A percentile compares a stretch with the other conserved stretches of the same genome.
These are phyloP conservation scores for Trichoderma oligosporum DNA, from an alignment of 2,329 filamentous ascomycete genomes.

Conservation along the genomic window DNA sequence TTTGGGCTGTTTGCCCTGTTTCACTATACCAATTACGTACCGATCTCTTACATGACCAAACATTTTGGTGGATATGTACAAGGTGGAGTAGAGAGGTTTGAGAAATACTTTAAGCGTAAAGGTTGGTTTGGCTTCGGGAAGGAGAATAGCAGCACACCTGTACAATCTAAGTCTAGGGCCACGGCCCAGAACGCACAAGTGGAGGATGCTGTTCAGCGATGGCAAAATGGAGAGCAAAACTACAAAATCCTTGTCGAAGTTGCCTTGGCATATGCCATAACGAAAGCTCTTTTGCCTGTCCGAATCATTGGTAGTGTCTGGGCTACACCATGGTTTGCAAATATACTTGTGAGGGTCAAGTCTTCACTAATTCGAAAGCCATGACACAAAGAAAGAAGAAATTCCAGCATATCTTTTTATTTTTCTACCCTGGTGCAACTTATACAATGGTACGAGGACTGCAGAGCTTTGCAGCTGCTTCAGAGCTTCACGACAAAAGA, in stretches of 20 bases:
- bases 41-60: conserved; percentile 49
- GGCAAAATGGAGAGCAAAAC: conserved; percentile 40
- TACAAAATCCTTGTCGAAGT: conserved; percentile 64
- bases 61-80: conserved; percentile 51
- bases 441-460: background rate
- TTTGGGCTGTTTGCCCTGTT: conserved; percentile 71
- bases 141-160: conserved; percentile 25
- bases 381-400: conserved; percentile 18
- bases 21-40: conserved; percentile 74
- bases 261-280: conserved; percentile 85
- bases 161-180: conserved; percentile 23
- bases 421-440: conserved; percentile 24
- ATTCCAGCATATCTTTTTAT: conserved; percentile 24
- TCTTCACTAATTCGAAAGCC: conserved; percentile 30
- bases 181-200: conserved; percentile 12
- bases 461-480: background rate
- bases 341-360: conserved; percentile 49
- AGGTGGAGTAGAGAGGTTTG: conserved; percentile 69
- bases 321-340: conserved; percentile 90
- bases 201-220: conserved; percentile 34
- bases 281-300: conserved; percentile 76
- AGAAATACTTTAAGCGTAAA: conserved; percentile 71
- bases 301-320: conserved; percentile 76
- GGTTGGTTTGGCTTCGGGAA: conserved; percentile 70
- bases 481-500: conserved; percentile 2